These are phyloP conservation scores for Fonsecaea pedrosoi DNA, from an alignment of 2,329 filamentous ascomycete species.

Conservation along the genomic window DNA sequence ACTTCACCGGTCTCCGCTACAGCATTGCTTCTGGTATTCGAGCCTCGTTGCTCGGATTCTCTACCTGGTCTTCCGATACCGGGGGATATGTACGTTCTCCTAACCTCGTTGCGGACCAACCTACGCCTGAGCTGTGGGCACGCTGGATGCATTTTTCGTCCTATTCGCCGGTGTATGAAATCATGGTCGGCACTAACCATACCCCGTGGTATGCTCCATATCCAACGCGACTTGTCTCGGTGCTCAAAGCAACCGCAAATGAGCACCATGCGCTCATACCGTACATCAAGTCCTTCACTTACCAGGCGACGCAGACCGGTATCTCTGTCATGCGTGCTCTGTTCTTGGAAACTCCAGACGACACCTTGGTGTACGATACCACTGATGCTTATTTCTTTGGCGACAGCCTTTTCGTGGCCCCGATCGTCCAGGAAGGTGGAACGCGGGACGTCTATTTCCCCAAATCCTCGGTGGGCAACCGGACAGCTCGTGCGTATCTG, in stretches of 20 bases:
- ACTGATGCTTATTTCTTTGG: constrained; percentile 14
- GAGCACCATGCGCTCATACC: constrained; percentile 15
- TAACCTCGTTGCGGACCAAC: constrained; percentile 11
- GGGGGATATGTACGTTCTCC: constrained; percentile 15
- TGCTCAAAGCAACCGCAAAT: constrained; percentile 13
- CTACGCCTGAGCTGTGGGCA: constrained; percentile 6
- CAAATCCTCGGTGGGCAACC: not conserved
- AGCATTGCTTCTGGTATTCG: constrained; percentile 15
- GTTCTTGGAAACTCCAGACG: constrained; percentile 5
- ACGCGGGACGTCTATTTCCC: constrained; percentile 10
- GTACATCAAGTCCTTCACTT: constrained; percentile 17
- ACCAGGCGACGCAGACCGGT: constrained; percentile 10
- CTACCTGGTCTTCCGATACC: constrained; percentile 17
- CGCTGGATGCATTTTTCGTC: constrained; percentile 17
- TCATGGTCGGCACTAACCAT: constrained; percentile 18
- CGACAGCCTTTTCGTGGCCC: constrained; percentile 12
- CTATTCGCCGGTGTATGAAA: constrained; percentile 14
- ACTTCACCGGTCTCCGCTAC: constrained; percentile 17
- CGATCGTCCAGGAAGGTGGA: constrained; percentile 11
- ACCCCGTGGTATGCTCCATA: constrained; percentile 15
- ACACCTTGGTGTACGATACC: not conserved
- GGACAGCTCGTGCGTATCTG: constrained; percentile 10
- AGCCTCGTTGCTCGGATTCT: constrained; percentile 12
- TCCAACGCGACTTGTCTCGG: constrained; percentile 8
- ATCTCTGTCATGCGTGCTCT: constrained; percentile 15